Base-by-base conservation (phyloP, 2,329 filamentous ascomycete species). In the Chaetomiaceae sp. region DNA sequence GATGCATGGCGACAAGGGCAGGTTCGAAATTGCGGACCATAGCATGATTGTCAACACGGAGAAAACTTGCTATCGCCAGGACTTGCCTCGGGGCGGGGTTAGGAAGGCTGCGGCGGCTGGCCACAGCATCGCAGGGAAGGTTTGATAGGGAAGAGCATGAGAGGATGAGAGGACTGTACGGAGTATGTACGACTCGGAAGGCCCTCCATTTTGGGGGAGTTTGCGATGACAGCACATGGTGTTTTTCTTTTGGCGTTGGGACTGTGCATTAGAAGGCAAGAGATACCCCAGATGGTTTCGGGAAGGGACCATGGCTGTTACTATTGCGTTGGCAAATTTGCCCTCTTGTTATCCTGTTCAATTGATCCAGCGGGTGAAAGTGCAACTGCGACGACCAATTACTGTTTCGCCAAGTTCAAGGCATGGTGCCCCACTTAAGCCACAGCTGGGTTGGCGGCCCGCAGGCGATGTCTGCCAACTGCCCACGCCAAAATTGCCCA, bases 41-140 rank as follows among this genome's bases (percentile, higher is more conserved):
- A 84, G 80, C 63, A 82, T 84, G 72, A 81, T 85, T 65, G 81
- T 85, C 30, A 83, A 85, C 57, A 74, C 79, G 2, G 77, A 81
- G 23, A 71, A 71, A 48, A 66, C 69, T 9, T 80, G 78, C 55
- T 70, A 75, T 38, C 76, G 82, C 36, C 78, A 78, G 57, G 78
- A 81, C 56, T 65, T 79, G 9, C 74, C 76, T 3, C 73, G 77
- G 27, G 62, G 70, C n/a, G 73, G 72, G 8, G 75, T 75, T 57
- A 71, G 75, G 32, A 64, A 62, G 53, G 61, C 66, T 11, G 55
- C 58, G 21, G 13, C 34, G 68, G 53, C 55, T 46, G 64, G 66
- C 47, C 57, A 64, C 53, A 43, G 58, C 49, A 51, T 61, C 16
- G 29, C 54, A 48, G 56, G 54, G 49, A 51, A 50, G n/a, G 51